Percentiles rank a stretch among this genome's conserved stretches.
phyloP scores from a whole-genome alignment of 768 basidiomycete species.

The Tylopilus sp. region DNA sequence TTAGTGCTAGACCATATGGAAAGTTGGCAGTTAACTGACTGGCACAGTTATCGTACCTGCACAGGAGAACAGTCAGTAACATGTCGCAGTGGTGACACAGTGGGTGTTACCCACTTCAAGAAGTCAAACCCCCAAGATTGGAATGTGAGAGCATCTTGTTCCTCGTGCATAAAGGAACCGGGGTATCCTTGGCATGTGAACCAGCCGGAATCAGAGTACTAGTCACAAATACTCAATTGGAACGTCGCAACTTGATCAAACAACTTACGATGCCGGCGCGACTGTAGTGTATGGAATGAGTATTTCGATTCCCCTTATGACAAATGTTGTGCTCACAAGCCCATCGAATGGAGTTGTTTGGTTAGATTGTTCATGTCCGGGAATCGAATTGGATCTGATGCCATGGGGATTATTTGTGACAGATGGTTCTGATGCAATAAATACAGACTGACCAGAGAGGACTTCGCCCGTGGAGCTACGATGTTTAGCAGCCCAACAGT shows the following conservation, averaged over 20 bases:
- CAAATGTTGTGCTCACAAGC: slow-evolving; percentile 41
- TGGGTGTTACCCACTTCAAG: slow-evolving; percentile 46
- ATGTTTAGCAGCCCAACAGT: slow-evolving; percentile 59
- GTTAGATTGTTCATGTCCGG: slow-evolving; percentile 57
- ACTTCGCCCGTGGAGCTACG: slow-evolving; percentile 50
- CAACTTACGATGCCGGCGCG: slow-evolving; percentile 57
- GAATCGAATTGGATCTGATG: slow-evolving; percentile 46
- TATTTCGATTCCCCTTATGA: not conserved
- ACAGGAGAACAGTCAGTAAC: not conserved
- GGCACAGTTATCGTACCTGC: slow-evolving; percentile 59
- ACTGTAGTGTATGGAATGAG: slow-evolving; percentile 27
- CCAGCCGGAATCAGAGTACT: slow-evolving; percentile 72
- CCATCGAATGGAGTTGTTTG: slow-evolving; percentile 49
- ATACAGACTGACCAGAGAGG: slow-evolving; percentile 42
- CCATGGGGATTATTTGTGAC: not conserved
- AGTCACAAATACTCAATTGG: not conserved
- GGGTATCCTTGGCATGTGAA: slow-evolving; percentile 60
- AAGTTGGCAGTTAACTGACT: slow-evolving; percentile 30
- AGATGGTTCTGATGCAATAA: not conserved
- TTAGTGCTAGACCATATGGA: not conserved
- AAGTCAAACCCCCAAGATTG: slow-evolving; percentile 62
- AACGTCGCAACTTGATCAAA: not conserved
- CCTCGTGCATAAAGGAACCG: slow-evolving; percentile 61
- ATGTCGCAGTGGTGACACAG: not conserved
- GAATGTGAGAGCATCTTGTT: slow-evolving; percentile 56